Percentiles rank a stretch among this genome's conserved stretches.
Conservation (phyloP, 179 eudicot species). For the Dionaea muscipula region DNA sequence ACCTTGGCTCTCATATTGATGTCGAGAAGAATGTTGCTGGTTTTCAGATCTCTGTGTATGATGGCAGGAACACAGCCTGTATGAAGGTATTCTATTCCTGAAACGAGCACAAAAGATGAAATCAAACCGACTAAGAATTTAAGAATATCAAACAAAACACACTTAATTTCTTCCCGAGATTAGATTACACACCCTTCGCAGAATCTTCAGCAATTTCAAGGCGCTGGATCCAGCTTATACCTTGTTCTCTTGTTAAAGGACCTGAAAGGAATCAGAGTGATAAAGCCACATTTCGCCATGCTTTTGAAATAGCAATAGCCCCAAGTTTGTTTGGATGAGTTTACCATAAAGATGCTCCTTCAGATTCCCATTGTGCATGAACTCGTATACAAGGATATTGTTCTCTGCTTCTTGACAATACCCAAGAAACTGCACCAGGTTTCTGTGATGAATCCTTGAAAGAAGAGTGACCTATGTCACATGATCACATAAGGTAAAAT, state of each 20-base stretch:
- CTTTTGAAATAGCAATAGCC: too few relatives aligned
- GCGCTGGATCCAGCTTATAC: constrained; percentile 75
- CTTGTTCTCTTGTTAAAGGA: constrained; percentile 42
- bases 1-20: constrained; percentile 81
- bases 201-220: constrained; percentile 98
- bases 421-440: constrained; percentile 89
- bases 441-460: constrained; percentile 92
- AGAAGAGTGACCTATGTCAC: constrained; percentile 68
- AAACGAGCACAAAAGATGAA: too few relatives aligned
- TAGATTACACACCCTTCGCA: constrained; percentile 68
- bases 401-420: constrained; percentile 98
- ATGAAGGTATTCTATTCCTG: constrained; percentile 96
- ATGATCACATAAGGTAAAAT: not conserved
- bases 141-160: too few relatives aligned
- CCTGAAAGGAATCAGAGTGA: constrained; percentile 31
- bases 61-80: constrained; percentile 88
- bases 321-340: not conserved
- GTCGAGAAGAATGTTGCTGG: constrained; percentile 89
- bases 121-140: too few relatives aligned
- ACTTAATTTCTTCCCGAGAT: too few relatives aligned
- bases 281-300: too few relatives aligned
- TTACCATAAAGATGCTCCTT: constrained; percentile 94
- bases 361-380: constrained; percentile 93
- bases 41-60: constrained; percentile 86
- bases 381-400: constrained; percentile 82